Percentiles rank a stretch among this genome's conserved stretches.
phyloP scores from a whole-genome alignment of 768 basidiomycete species.

The Tulasnella sp. region DNA sequence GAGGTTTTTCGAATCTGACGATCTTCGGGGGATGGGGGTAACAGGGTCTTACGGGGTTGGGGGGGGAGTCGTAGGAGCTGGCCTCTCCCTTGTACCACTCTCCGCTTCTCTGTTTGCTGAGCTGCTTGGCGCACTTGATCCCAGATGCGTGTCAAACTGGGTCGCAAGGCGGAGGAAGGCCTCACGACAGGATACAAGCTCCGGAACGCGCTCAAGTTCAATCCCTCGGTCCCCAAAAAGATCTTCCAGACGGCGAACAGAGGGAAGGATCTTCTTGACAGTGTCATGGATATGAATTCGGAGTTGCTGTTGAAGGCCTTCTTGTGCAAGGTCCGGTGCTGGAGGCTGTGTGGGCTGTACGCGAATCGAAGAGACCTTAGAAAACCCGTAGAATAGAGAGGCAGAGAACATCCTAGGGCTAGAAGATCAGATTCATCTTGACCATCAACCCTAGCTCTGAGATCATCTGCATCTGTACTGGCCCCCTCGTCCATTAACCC shows the following conservation, averaged over 20 bases:
- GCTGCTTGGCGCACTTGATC: neutral
- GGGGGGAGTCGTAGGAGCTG: neutral
- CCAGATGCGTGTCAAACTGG: neutral
- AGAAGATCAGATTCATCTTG: neutral
- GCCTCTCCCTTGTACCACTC: neutral
- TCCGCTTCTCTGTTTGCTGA: neutral
- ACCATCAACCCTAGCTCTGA: too few relatives aligned
- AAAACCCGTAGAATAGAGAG: neutral
- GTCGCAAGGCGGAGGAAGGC: neutral
- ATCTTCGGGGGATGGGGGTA: neutral
- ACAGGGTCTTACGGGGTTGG: neutral
- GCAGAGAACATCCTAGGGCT: neutral
- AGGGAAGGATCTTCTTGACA: neutral
- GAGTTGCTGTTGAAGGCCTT: neutral
- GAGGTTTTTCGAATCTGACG: neutral
- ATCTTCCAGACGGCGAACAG: neutral
- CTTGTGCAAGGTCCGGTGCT: neutral
- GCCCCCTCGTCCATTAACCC: neutral
- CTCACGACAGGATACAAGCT: neutral
- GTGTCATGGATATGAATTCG: neutral
- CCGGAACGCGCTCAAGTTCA: neutral
- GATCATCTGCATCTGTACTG: neutral
- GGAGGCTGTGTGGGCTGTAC: neutral
- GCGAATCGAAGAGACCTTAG: neutral
- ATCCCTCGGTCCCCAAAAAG: neutral